These are phyloP conservation scores for Tylopilus sp. DNA, from an alignment of 768 basidiomycete genomes.

Conservation along the genomic window DNA sequence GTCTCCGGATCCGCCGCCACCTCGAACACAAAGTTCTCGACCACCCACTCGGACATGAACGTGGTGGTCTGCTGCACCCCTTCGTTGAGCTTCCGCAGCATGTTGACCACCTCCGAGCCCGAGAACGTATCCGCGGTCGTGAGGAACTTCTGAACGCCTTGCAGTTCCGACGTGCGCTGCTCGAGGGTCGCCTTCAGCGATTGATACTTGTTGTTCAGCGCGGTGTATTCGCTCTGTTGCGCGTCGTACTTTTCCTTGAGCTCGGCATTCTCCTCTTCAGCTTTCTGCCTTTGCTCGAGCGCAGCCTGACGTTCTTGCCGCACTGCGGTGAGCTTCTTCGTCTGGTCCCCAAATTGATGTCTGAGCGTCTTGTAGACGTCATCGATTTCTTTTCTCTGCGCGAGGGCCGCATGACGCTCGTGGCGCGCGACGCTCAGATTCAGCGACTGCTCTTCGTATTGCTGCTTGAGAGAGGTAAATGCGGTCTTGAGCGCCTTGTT, in stretches of 20 bases:
- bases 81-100: conserved; percentile 41
- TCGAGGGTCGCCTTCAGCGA: conserved; percentile 30
- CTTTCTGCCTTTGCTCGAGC: conserved; percentile 4
- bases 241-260: conserved; percentile 12
- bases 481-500: neutral
- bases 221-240: conserved; percentile 13
- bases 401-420: conserved; percentile 3
- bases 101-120: conserved; percentile 40
- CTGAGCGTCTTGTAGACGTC: conserved; percentile 16
- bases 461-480: neutral
- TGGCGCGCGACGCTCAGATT: conserved; percentile 1
- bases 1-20: conserved; percentile 3
- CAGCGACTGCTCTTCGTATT: conserved; percentile 7
- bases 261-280: neutral
- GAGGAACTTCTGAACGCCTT: conserved; percentile 41
- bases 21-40: conserved; percentile 35
- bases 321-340: conserved; percentile 4
- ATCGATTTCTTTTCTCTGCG: conserved; percentile 7
- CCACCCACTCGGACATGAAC: conserved; percentile 41
- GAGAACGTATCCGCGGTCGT: conserved; percentile 39
- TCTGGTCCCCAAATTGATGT: conserved; percentile 12
- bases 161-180: conserved; percentile 39
- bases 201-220: conserved; percentile 5
- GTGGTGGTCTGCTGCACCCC: conserved; percentile 45
- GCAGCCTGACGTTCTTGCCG: conserved; percentile 1